Percentiles rank a stretch among this genome's conserved stretches.
These are phyloP conservation scores for Breviolum minutum DNA, from an alignment of 73 alveolate species.

Conservation along the genomic window DNA sequence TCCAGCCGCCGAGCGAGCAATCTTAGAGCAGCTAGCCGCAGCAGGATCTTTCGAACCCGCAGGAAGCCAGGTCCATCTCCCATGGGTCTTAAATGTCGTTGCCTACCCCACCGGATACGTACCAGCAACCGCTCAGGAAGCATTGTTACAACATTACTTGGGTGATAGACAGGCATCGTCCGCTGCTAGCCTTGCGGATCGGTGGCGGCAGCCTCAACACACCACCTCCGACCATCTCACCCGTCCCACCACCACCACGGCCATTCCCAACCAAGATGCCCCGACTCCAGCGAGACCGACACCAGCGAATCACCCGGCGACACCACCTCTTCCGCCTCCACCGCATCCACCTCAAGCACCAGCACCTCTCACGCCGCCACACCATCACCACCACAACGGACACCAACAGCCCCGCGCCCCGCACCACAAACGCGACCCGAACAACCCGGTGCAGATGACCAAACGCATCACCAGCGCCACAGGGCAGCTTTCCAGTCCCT, in stretches of 20 bases:
- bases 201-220: not conserved
- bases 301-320: not conserved
- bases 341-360: not conserved
- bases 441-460: not conserved
- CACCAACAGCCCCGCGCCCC: not conserved
- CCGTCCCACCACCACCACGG: not conserved
- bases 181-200: not conserved
- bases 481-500: too few relatives aligned
- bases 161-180: not conserved
- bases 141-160: not conserved
- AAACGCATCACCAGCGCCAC: not conserved
- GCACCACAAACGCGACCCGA: not conserved
- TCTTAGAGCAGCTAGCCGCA: not conserved
- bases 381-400: not conserved
- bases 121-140: constrained; percentile 38
- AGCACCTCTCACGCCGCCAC: not conserved
- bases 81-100: not conserved
- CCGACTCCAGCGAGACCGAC: not conserved
- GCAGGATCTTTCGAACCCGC: not conserved
- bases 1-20: not conserved
- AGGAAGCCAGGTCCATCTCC: not conserved
- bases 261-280: not conserved
- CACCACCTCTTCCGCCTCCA: too few relatives aligned
- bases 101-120: not conserved
- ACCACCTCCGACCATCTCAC: not conserved